Percentiles rank a stretch among this genome's conserved stretches.
phyloP scores from a whole-genome alignment of 164 flowering plant species.

The Cinnamomum chago region DNA sequence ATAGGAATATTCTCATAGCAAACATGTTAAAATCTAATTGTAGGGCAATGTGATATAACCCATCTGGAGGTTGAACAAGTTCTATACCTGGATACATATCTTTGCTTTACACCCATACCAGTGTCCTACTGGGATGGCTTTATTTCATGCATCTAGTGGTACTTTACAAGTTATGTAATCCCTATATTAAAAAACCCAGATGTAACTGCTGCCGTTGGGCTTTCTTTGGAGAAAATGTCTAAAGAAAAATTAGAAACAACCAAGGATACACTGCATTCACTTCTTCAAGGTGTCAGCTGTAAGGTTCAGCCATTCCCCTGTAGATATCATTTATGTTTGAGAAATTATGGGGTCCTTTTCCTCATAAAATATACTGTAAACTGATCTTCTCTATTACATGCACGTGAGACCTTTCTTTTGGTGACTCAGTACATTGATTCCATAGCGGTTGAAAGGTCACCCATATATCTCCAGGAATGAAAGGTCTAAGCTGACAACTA shows the following conservation, averaged over 20 bases:
- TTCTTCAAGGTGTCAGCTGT: conserved; percentile 98
- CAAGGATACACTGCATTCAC: conserved; percentile 63
- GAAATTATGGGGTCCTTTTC: conserved; percentile 1
- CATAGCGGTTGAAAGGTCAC: too few relatives aligned
- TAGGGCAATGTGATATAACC: neutral
- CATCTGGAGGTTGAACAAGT: neutral
- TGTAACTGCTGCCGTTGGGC: conserved; percentile 86
- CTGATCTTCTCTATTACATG: conserved; percentile 4
- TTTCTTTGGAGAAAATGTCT: conserved; percentile 72
- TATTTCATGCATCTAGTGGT: neutral
- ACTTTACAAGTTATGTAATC: conserved; percentile 12
- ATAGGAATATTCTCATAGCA: too few relatives aligned
- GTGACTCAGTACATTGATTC: too few relatives aligned
- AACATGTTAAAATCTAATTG: too few relatives aligned
- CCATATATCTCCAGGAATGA: too few relatives aligned
- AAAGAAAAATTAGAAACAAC: conserved; percentile 75
- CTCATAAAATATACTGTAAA: neutral
- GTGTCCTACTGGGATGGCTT: neutral
- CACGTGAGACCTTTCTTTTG: neutral
- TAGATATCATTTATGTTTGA: neutral
- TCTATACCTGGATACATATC: neutral
- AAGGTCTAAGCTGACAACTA: too few relatives aligned
- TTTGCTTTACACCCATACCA: neutral
- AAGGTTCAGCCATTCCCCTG: conserved; percentile 19
- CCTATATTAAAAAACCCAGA: conserved; percentile 51